These are phyloP conservation scores for Paramecium bursaria DNA, from an alignment of 73 alveolate species.

Conservation along the genomic window DNA sequence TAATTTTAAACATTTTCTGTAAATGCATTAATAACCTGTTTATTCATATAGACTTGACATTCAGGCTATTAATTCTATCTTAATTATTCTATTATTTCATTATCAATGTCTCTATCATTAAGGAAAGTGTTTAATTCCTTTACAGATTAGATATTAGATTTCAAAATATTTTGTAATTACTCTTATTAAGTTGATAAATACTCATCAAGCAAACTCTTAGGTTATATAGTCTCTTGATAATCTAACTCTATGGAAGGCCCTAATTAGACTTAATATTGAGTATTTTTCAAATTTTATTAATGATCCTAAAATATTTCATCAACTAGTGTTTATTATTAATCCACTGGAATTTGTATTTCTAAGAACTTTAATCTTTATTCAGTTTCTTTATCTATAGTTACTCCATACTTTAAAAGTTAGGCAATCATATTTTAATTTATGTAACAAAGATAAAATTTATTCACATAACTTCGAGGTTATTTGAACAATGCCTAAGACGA, in stretches of 20 bases:
- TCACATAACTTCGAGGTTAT: no score
- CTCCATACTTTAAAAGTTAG: no score
- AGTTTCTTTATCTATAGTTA: no score
- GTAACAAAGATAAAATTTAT: no score
- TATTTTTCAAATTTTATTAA: no score
- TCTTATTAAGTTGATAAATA: neutral
- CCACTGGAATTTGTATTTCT: constrained; percentile 20
- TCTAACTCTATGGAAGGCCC: neutral
- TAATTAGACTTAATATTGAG: neutral
- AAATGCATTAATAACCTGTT: no score
- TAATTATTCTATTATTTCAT: no score
- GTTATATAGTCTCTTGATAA: no score
- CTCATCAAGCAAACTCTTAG: neutral
- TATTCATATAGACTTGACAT: no score
- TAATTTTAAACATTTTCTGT: constrained; percentile 26
- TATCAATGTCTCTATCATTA: neutral
- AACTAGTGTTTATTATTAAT: constrained; percentile 1
- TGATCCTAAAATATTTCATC: constrained; percentile 9
- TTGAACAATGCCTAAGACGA: no score
- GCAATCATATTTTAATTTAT: no score
- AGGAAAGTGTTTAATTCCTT: neutral
- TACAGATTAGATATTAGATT: constrained; percentile 2
- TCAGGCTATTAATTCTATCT: no score
- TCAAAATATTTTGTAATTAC: neutral
- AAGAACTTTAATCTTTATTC: neutral